Evolutionary conservation across 192 early-diverging fungal species (phyloP).

Genomic region (Phycomyces nitens): DNA sequence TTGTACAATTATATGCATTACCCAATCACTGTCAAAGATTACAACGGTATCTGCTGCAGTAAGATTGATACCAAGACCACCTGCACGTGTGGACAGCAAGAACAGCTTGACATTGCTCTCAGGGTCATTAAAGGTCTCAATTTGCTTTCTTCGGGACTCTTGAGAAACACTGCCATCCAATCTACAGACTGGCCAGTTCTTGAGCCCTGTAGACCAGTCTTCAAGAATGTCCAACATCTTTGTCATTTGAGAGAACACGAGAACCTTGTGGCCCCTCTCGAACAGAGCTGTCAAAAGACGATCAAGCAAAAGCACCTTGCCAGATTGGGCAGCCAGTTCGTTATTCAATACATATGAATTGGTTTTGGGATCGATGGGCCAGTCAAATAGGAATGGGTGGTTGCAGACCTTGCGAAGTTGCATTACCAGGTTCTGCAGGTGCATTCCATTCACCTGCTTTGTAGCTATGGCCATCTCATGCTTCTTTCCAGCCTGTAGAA

Average conservation of each 20-base stretch:
- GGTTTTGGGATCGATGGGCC: constrained; percentile 65
- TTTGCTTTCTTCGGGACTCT: constrained; percentile 74
- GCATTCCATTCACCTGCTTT: constrained; percentile 61
- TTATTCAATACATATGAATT: constrained; percentile 42
- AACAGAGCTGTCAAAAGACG: constrained; percentile 78
- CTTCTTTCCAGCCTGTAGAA: constrained; percentile 14
- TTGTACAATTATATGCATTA: constrained; percentile 27
- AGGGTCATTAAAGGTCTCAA: constrained; percentile 73
- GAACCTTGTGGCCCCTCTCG: constrained; percentile 81
- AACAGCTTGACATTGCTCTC: constrained; percentile 65
- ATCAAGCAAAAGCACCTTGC: constrained; percentile 87
- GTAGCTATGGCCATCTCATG: constrained; percentile 7
- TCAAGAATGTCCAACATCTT: constrained; percentile 88
- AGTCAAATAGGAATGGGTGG: constrained; percentile 82
- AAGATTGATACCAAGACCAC: constrained; percentile 96
- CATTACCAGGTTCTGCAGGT: constrained; percentile 86
- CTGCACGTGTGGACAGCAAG: constrained; percentile 91
- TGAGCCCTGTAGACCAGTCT: constrained; percentile 79
- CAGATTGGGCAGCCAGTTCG: constrained; percentile 67
- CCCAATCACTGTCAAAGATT: constrained; percentile 95
- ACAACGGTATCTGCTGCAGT: constrained; percentile 96
- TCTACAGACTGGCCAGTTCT: constrained; percentile 78
- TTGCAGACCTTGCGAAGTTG: constrained; percentile 90
- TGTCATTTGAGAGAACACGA: constrained; percentile 94
- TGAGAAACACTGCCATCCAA: constrained; percentile 86